Evolutionary conservation across 495 filamentous ascomycete genomes (phyloP).

Genomic region (Neurospora terricola): DNA sequence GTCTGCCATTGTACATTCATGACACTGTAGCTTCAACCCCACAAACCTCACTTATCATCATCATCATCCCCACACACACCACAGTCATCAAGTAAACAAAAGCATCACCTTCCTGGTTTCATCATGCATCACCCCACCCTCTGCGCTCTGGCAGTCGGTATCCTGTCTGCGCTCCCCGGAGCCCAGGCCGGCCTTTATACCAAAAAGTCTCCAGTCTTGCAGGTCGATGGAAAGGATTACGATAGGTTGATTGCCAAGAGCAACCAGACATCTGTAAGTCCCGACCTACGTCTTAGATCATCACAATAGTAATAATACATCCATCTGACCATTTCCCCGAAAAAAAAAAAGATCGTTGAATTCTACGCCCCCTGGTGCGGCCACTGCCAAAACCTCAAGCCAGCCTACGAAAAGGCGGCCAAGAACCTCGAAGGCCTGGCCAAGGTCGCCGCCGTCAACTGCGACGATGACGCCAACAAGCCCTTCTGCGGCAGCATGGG

Average conservation of each 20-base stretch:
- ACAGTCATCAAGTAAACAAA: neutral
- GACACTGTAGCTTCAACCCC: neutral
- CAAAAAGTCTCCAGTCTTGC: constrained; percentile 79
- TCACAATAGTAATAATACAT: constrained; percentile 3
- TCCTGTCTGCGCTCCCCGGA: constrained; percentile 45
- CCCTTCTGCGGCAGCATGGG: constrained; percentile 78
- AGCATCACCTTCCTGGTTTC: neutral
- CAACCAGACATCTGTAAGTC: constrained; percentile 79
- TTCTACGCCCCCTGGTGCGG: constrained; percentile 97
- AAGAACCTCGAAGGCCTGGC: constrained; percentile 80
- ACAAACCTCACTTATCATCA: neutral
- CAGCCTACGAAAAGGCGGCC: constrained; percentile 89
- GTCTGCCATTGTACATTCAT: neutral
- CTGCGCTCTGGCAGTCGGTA: constrained; percentile 34
- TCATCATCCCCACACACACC: neutral
- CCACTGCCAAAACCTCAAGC: constrained; percentile 91
- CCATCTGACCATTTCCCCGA: neutral
- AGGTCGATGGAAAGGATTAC: constrained; percentile 76
- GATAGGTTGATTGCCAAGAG: constrained; percentile 77
- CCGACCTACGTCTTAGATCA: neutral
- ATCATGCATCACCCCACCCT: constrained; percentile 38
- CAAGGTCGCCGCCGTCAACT: constrained; percentile 91
- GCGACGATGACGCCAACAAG: constrained; percentile 93
- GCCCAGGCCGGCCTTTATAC: constrained; percentile 67
- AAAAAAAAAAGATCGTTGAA: constrained; percentile 54